phyloP scores from a whole-genome alignment of 176 grass and related monocot species.

The Pharus latifolius region DNA sequence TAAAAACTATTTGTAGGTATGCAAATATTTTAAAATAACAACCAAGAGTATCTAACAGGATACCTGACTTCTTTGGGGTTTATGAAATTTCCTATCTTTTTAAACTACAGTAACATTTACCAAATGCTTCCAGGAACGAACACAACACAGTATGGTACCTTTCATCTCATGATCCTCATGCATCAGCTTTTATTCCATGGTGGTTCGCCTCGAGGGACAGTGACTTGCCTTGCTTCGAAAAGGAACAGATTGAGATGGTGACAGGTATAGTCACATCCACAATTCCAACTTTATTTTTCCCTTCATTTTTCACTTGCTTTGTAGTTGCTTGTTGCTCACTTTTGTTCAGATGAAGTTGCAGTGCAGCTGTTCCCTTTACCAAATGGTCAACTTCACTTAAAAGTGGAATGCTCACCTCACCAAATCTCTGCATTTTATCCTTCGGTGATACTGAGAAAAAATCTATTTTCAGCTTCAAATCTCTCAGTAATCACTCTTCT shows the following conservation, averaged over 20 bases:
- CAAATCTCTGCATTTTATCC: not conserved
- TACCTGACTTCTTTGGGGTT: too few relatives aligned
- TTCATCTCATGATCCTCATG: not conserved
- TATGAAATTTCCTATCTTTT: not conserved
- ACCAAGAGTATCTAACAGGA: too few relatives aligned
- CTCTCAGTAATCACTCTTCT: too few relatives aligned
- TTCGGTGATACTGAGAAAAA: too few relatives aligned
- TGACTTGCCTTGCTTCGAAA: conserved; percentile 17
- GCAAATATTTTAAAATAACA: too few relatives aligned
- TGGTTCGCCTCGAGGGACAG: not conserved
- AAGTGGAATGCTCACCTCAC: not conserved
- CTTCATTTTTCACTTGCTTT: not conserved
- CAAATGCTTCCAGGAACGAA: not conserved
- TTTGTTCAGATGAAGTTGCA: not conserved
- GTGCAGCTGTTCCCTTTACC: not conserved
- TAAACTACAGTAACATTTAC: not conserved
- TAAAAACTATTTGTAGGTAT: too few relatives aligned
- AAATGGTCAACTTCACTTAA: not conserved
- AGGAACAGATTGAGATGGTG: not conserved
- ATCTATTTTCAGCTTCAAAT: too few relatives aligned
- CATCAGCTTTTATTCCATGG: not conserved
- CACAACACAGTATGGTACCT: conserved; percentile 6
- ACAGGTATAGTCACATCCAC: conserved; percentile 16
- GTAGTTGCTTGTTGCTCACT: not conserved
- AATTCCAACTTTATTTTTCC: not conserved